Base-by-base conservation (phyloP, 371 early-diverging fungal genomes). In the Actinomucor elegans region DNA sequence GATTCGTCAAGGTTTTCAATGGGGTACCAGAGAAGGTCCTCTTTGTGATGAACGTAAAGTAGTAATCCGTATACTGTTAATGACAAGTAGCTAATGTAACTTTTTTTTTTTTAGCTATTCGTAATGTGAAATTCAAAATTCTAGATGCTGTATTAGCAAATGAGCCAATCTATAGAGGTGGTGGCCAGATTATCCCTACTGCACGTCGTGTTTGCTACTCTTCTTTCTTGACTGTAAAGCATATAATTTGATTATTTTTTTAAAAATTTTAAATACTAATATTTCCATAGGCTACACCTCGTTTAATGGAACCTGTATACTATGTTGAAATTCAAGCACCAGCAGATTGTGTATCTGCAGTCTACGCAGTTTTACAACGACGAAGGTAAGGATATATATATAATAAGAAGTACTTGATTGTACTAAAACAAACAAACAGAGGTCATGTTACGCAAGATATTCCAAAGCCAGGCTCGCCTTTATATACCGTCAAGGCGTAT, bases 111-210 rank as follows among this genome's bases (percentile, higher is more conserved):
- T 17, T 61, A 90, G 92, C 96, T 9, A 94, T 98, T 60, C 88
- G 98, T 34, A 89, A 90, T 67, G 92, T 94, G 42, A 93, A 94
- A 62, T 96, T 97, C 77, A 84, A 90, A 49, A 90, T 98, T 33
- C 69, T 97, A 44, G 92, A 88, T 59, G 93, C 94, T 10, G 80
- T 83, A 17, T 66, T 98, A 44, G 94, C 97, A 5, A 70, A 80
- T 18, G 91, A 96, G 36, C 90, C 94, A 11, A 91, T 96, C 35
- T 91, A 88, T 67, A 86, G 97, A 28, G 96, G 95, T 35, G 91
- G 94, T 21, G 97, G 97, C 72, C 99, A 99, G 81, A 89, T 99
- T 65, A 94, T 97, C 69, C 97, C 98, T 43, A 97, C 99, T 47
- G 85, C 90, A 79, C 96, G 98, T 78, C 94, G 98, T 78, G 95